phyloP scores from a whole-genome alignment of 2,329 filamentous ascomycete genomes.

The Leptodontidium sp. region DNA sequence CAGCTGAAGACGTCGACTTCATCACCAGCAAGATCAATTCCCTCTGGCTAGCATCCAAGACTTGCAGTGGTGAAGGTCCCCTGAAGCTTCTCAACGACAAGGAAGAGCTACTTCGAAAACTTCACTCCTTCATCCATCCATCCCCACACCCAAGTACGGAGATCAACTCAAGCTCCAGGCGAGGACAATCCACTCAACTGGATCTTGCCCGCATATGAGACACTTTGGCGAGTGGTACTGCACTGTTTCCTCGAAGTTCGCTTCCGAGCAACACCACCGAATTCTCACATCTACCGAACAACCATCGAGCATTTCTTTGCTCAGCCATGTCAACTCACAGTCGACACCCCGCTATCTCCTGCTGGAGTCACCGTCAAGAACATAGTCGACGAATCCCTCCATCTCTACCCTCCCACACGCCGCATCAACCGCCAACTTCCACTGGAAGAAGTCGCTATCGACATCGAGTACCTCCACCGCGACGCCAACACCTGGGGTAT shows the following conservation, averaged over 20 bases:
- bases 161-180: neutral
- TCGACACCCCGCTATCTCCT: neutral
- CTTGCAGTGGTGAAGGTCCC: neutral
- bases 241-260: slow-evolving; percentile 31
- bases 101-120: neutral
- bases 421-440: slow-evolving; percentile 28
- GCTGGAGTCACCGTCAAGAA: slow-evolving; percentile 10
- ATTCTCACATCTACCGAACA: neutral
- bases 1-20: slow-evolving; percentile 24
- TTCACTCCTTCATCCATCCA: neutral
- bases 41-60: slow-evolving; percentile 14
- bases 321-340: neutral
- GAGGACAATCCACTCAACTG: slow-evolving; percentile 30
- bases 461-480: slow-evolving; percentile 35
- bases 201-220: slow-evolving; percentile 33
- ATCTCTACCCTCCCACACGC: slow-evolving; percentile 34
- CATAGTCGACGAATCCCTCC: slow-evolving; percentile 31
- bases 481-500: slow-evolving; percentile 26
- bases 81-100: neutral
- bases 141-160: neutral
- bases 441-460: slow-evolving; percentile 16
- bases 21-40: slow-evolving; percentile 30
- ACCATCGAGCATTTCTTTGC: neutral
- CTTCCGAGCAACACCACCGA: slow-evolving; percentile 19
- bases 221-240: slow-evolving; percentile 29